Evolutionary conservation across 1,284 basidiomycete species (phyloP).

Genomic region (Pyrrhoderma lamaoense): DNA sequence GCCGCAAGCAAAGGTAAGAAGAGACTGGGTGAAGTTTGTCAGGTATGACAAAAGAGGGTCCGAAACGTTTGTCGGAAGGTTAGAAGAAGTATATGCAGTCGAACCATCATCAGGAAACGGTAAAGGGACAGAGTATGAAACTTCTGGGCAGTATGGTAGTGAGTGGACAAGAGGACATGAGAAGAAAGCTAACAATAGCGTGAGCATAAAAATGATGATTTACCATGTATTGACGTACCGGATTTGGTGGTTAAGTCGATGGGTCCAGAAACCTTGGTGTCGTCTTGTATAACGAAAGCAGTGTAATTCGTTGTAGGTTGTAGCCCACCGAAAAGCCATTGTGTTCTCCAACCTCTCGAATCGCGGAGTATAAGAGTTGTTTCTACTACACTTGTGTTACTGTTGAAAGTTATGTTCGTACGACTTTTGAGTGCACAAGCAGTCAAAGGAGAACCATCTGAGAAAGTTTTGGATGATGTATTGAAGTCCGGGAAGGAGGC

Average conservation of each 20-base stretch:
- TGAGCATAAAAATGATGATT: slow-evolving; percentile 5
- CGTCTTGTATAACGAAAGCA: slow-evolving; percentile 48
- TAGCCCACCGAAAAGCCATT: slow-evolving; percentile 57
- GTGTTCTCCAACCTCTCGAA: slow-evolving; percentile 51
- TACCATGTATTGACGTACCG: slow-evolving; percentile 34
- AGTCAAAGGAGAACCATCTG: slow-evolving; percentile 46
- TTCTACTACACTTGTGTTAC: slow-evolving; percentile 17
- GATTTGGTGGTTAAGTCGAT: slow-evolving; percentile 66
- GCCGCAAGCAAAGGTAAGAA: slow-evolving; percentile 71
- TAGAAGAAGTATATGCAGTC: slow-evolving; percentile 39
- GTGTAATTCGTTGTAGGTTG: slow-evolving; percentile 65
- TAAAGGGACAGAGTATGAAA: slow-evolving; percentile 66
- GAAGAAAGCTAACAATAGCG: slow-evolving; percentile 47
- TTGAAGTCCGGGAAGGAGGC: slow-evolving; percentile 20
- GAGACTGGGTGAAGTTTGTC: slow-evolving; percentile 65
- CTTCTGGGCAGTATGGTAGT: slow-evolving; percentile 66
- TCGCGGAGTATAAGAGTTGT: slow-evolving; percentile 50
- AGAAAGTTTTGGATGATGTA: slow-evolving; percentile 21
- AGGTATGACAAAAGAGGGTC: slow-evolving; percentile 50
- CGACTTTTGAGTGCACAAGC: slow-evolving; percentile 44
- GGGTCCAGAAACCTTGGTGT: slow-evolving; percentile 50
- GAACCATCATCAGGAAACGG: slow-evolving; percentile 32
- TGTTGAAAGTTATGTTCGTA: slow-evolving; percentile 29
- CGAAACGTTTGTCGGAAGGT: slow-evolving; percentile 44
- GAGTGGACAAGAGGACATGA: slow-evolving; percentile 65